Base-by-base conservation (phyloP, 805 yeast genomes). In the Jamesozyma gamospora region DNA sequence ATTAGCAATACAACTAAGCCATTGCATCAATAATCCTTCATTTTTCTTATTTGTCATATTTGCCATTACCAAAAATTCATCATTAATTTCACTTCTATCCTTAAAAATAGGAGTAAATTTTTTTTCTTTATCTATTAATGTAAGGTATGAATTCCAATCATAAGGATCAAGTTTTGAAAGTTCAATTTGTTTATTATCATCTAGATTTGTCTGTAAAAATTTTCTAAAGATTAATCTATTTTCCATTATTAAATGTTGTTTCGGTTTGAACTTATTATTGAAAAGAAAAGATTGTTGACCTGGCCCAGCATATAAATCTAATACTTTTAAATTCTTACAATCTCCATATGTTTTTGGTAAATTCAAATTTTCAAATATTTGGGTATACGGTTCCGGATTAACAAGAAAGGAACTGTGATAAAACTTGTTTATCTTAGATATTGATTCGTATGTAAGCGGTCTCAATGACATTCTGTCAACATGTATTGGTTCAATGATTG, bases 1-100 rank as follows among this genome's bases (percentile, higher is more conserved):
- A 53, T 79, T 70, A 0, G 73, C 77, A 24, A 79, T 64, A 58
- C 94, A 82, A 43, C 71, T 72, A 26, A 82, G 57, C 77, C 86
- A 82, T 60, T 85, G 95, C 41, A 82, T 77, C 19, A 82, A 58
- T 14, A 84, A 68, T 37, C 80, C 76, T 54, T 81, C 92, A 11
- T 82, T 82, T 8, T 64, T 53, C 28, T 53, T 36, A 16, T 69
- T 65, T 1, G 82, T 68, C 24, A 81, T 63, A 51, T 79, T 75
- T 2, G 78, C 88, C 5, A 77, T 62, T 26, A 77, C 65, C 27
- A 83, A 58, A 19, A 82, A 65, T 40, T 70, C 70, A 40, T 72
- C 64, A 56, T 81, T 75, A 15, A 78, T 55, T 14, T 63, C 56
- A 45, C 62, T 64, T 32, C 71, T 52, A 4, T 58, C 35, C 43